Percentiles rank a stretch among this genome's conserved stretches.
These are phyloP conservation scores for Chytriomyces sp. DNA, from an alignment of 192 early-diverging fungal species.

Conservation along the genomic window DNA sequence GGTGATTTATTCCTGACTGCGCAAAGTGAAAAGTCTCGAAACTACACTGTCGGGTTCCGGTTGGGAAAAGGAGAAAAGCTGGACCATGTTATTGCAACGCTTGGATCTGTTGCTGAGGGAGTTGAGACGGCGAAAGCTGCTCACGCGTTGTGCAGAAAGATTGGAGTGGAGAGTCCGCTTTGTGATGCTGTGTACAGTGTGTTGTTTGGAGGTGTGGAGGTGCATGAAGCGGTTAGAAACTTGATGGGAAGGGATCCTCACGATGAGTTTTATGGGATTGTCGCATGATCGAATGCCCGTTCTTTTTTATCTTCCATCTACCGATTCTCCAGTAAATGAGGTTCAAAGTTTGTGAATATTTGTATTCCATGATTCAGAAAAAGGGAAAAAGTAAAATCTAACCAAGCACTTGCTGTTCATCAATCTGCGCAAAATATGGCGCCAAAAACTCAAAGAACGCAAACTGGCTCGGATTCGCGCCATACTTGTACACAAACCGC, in stretches of 20 bases:
- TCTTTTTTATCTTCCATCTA: no score
- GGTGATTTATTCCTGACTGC: constrained; percentile 56
- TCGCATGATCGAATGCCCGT: not conserved
- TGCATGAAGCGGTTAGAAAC: constrained; percentile 40
- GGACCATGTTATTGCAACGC: constrained; percentile 47
- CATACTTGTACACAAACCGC: constrained; percentile 96
- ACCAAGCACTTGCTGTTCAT: not conserved
- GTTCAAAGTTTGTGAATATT: no score
- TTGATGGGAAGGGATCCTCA: constrained; percentile 50
- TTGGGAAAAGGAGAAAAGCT: constrained; percentile 56
- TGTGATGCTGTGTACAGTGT: constrained; percentile 48
- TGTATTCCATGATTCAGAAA: no score
- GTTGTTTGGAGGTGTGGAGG: constrained; percentile 40
- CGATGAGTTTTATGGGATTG: constrained; percentile 47
- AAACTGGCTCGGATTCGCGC: constrained; percentile 90
- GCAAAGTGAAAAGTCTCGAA: constrained; percentile 58
- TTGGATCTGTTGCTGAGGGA: constrained; percentile 59
- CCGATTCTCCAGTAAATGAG: no score
- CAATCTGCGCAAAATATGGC: constrained; percentile 62
- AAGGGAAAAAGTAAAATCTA: no score
- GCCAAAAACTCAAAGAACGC: constrained; percentile 98
- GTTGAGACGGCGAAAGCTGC: constrained; percentile 57
- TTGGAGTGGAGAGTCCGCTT: constrained; percentile 51
- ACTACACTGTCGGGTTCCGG: constrained; percentile 59
- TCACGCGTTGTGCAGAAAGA: constrained; percentile 48